A percentile compares a stretch with the other conserved stretches of the same genome.
phyloP scores from a whole-genome alignment of 2,329 filamentous ascomycete species.

The Venturia aucupariae region DNA sequence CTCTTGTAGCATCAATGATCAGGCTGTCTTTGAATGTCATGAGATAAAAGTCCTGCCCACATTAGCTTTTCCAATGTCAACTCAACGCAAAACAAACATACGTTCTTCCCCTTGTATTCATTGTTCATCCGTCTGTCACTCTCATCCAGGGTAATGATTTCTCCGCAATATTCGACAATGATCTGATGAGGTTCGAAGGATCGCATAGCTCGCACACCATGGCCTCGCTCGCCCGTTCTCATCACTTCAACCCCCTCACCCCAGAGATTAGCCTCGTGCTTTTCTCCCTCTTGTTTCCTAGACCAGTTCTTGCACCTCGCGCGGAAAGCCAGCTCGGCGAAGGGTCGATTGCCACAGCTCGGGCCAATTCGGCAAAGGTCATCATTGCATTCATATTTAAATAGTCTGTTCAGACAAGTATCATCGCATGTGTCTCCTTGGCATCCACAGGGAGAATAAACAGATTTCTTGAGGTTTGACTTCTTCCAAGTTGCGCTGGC shows the following conservation, averaged over 20 bases:
- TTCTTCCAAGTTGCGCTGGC: conserved; percentile 75
- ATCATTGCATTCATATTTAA: conserved; percentile 94
- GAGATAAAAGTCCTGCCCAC: conserved; percentile 77
- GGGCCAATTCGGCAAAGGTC: conserved; percentile 75
- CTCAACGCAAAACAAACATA: conserved; percentile 34
- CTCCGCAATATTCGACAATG: conserved; percentile 96
- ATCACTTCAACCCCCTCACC: conserved; percentile 91
- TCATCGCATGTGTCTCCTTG: conserved; percentile 67
- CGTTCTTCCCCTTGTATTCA: conserved; percentile 86
- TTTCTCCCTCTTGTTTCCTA: conserved; percentile 11
- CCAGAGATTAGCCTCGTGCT: conserved; percentile 38
- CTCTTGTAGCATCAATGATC: conserved; percentile 91
- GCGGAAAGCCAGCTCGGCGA: conserved; percentile 67
- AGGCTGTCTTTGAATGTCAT: conserved; percentile 99
- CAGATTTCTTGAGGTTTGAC: conserved; percentile 52
- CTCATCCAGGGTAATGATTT: conserved; percentile 92
- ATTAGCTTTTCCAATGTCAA: conserved; percentile 18
- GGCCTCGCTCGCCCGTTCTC: conserved; percentile 79
- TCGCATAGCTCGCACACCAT: conserved; percentile 84
- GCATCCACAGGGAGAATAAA: conserved; percentile 54
- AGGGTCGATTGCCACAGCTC: conserved; percentile 81
- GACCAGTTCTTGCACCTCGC: conserved; percentile 26
- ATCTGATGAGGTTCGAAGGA: conserved; percentile 84
- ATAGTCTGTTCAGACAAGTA: conserved; percentile 86
- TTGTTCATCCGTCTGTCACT: conserved; percentile 91